Conservation (phyloP, 345 rosid genomes). For the Salix arbutifolia region DNA sequence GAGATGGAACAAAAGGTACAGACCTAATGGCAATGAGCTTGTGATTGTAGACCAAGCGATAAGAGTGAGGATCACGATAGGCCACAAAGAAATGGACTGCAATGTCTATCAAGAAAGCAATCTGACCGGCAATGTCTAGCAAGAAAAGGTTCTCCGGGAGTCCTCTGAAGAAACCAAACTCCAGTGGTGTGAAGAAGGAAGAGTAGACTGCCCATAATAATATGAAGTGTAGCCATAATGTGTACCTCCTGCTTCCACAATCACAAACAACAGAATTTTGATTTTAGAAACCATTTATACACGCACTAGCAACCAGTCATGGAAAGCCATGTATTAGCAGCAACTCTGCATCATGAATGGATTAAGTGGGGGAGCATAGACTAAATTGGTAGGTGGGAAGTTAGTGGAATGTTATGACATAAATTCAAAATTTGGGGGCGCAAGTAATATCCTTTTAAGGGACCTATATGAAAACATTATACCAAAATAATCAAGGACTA, state of each 20-base stretch:
- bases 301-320: neutral
- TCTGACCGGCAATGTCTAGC: constrained; percentile 67
- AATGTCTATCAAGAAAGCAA: constrained; percentile 69
- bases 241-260: constrained; percentile 48
- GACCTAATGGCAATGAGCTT: constrained; percentile 60
- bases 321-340: neutral
- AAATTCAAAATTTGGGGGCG: too few species aligned
- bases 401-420: too few species aligned
- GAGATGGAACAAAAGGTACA: neutral
- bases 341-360: too few species aligned
- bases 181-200: constrained; percentile 84
- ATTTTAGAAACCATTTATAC: neutral
- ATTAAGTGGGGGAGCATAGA: too few species aligned
- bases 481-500: too few species aligned
- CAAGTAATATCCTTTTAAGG: too few species aligned
- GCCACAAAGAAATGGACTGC: constrained; percentile 60
- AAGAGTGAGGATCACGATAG: constrained; percentile 53
- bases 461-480: too few species aligned
- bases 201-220: constrained; percentile 81
- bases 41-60: constrained; percentile 48
- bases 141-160: constrained; percentile 62
- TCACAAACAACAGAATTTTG: neutral
- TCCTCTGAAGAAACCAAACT: constrained; percentile 85
- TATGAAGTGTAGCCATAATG: constrained; percentile 67
- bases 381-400: too few species aligned